Percentiles rank a stretch among this genome's conserved stretches.
phyloP scores from a whole-genome alignment of 2,329 filamentous ascomycete genomes.

The Xylaria multiplex region DNA sequence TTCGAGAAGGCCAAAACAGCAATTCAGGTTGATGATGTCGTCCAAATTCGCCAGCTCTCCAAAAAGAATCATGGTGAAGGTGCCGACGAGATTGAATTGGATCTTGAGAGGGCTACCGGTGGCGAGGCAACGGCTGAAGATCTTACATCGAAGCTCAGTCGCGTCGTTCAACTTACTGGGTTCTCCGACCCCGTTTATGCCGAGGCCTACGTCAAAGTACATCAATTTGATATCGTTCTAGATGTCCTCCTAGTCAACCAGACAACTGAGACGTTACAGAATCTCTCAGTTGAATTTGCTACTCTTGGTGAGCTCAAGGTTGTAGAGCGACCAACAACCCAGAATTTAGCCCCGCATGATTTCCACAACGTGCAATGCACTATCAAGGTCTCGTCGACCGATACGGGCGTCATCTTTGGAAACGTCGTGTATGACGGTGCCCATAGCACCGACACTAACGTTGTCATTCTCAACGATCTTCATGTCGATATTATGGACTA shows the following conservation, averaged over 20 bases:
- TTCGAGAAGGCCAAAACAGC: slow-evolving; percentile 92
- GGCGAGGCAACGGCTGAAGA: slow-evolving; percentile 87
- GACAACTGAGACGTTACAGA: slow-evolving; percentile 94
- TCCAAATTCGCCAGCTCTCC: slow-evolving; percentile 89
- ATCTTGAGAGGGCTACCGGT: slow-evolving; percentile 93
- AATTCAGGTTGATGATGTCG: slow-evolving; percentile 94
- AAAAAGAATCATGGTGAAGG: slow-evolving; percentile 89
- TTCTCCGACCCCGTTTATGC: slow-evolving; percentile 99
- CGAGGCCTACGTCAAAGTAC: slow-evolving; percentile 98
- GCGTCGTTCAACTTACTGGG: slow-evolving; percentile 95
- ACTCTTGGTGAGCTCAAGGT: slow-evolving; percentile 98
- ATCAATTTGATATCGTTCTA: slow-evolving; percentile 97
- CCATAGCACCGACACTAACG: slow-evolving; percentile 90
- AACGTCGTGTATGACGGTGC: slow-evolving; percentile 98
- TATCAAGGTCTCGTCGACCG: slow-evolving; percentile 97
- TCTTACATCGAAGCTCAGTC: slow-evolving; percentile 90
- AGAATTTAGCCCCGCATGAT: slow-evolving; percentile 93
- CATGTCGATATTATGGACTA: slow-evolving; percentile 99
- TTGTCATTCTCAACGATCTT: slow-evolving; percentile 97
- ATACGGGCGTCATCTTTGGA: slow-evolving; percentile 98
- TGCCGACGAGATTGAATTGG: slow-evolving; percentile 84
- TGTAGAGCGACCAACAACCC: slow-evolving; percentile 93
- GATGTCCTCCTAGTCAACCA: slow-evolving; percentile 98
- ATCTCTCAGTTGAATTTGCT: slow-evolving; percentile 97
- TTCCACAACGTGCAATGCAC: slow-evolving; percentile 99